Conservation (phyloP, 768 basidiomycete species). For the Chiua virens region DNA sequence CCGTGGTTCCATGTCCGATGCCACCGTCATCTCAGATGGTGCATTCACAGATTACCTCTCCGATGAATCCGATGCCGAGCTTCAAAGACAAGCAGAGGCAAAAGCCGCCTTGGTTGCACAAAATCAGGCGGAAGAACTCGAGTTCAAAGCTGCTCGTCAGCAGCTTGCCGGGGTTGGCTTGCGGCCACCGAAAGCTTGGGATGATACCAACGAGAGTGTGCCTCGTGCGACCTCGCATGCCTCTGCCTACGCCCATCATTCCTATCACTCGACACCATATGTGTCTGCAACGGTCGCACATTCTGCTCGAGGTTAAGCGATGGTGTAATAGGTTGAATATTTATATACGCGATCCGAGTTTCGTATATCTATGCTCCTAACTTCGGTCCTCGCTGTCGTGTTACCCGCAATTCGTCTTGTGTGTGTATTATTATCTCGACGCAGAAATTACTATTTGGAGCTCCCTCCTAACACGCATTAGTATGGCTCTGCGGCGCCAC, state of each 20-base stretch:
- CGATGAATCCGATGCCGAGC: slow-evolving; percentile 89
- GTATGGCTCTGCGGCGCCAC: slow-evolving; percentile 20
- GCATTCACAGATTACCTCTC: slow-evolving; percentile 89
- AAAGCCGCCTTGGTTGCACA: slow-evolving; percentile 77
- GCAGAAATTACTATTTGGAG: slow-evolving; percentile 12
- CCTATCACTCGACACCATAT: slow-evolving; percentile 30
- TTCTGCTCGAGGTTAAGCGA: slow-evolving; percentile 28
- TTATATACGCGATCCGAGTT: slow-evolving; percentile 16
- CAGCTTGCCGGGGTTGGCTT: slow-evolving; percentile 74
- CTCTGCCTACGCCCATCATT: slow-evolving; percentile 24
- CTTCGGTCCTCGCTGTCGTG: slow-evolving; percentile 16
- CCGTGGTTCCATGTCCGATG: slow-evolving; percentile 61
- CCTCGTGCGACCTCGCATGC: slow-evolving; percentile 26
- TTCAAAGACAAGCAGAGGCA: slow-evolving; percentile 83
- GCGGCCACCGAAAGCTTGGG: slow-evolving; percentile 78
- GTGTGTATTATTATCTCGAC: slow-evolving; percentile 17
- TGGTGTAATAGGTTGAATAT: slow-evolving; percentile 16
- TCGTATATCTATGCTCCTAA: slow-evolving; percentile 26
- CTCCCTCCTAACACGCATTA: slow-evolving; percentile 10
- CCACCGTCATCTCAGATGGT: slow-evolving; percentile 81
- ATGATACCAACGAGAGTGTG: slow-evolving; percentile 45
- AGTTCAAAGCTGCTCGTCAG: slow-evolving; percentile 79
- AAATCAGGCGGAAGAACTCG: slow-evolving; percentile 75
- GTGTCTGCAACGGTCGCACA: slow-evolving; percentile 27
- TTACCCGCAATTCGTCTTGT: slow-evolving; percentile 13